These are phyloP conservation scores for Pythium grandisporangium DNA, from an alignment of 352 stramenopile species.

Conservation along the genomic window DNA sequence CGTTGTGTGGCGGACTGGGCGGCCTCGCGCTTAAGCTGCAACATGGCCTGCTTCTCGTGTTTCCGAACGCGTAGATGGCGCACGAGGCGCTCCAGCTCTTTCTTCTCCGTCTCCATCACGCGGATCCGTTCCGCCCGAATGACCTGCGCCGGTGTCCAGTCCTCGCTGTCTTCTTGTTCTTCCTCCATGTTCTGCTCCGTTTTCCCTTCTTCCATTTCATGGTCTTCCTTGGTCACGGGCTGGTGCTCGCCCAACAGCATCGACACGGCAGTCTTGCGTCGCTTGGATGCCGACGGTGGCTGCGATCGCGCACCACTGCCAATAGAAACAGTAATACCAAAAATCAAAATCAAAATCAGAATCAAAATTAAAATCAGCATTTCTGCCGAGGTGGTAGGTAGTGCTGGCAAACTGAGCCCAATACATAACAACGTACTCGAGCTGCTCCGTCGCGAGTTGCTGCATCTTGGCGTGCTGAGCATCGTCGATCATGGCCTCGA, in stretches of 20 bases:
- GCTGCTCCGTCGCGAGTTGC: slow-evolving; percentile 14
- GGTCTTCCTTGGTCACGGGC: too few relatives aligned
- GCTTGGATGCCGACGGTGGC: too few relatives aligned
- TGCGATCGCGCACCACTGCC: too few relatives aligned
- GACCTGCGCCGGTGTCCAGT: slow-evolving; percentile 24
- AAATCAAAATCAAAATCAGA: neutral
- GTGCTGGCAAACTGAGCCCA: too few relatives aligned
- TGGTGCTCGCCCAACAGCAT: too few relatives aligned
- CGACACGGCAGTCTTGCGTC: too few relatives aligned
- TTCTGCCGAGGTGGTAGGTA: too few relatives aligned
- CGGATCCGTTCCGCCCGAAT: slow-evolving; percentile 32
- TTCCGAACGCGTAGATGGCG: slow-evolving; percentile 25
- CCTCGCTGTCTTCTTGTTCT: too few relatives aligned
- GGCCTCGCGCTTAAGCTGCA: slow-evolving; percentile 34
- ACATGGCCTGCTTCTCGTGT: slow-evolving; percentile 22
- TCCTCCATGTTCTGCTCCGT: too few relatives aligned
- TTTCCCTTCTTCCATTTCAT: too few relatives aligned
- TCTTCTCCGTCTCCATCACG: slow-evolving; percentile 43
- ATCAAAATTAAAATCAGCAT: too few relatives aligned
- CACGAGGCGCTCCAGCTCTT: slow-evolving; percentile 30
- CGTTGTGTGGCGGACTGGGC: slow-evolving; percentile 31
- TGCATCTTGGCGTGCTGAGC: slow-evolving; percentile 31
- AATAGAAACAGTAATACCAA: neutral
- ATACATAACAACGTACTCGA: slow-evolving; percentile 8
- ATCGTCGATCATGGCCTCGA: slow-evolving; percentile 35